Base-by-base conservation (phyloP, 495 filamentous ascomycete genomes). In the Chaetomium fimeti region DNA sequence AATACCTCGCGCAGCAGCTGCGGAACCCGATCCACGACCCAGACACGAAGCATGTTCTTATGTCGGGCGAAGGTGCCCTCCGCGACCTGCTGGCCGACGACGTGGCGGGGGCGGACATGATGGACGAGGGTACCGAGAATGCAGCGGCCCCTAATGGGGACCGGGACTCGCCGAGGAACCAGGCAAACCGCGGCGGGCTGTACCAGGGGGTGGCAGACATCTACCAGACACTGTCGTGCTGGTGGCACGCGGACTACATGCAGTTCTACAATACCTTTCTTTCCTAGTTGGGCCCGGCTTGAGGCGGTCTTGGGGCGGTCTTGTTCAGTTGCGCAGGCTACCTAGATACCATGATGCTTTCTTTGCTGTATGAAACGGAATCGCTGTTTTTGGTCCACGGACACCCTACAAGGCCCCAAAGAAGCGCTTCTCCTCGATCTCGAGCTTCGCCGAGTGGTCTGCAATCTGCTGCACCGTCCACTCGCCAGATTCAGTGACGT, bases 401-500 rank as follows among this genome's bases (percentile, higher is more conserved):
- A 25, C 12, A 28, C n/a, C 1, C n/a, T 72, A 80, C 56, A 80
- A 57, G 11, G 52, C 57, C 15, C 66, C 70, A 60, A 80, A 81
- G 25, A 76, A 59, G 47, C 66, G 68, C 20, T 68, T 59, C 36
- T 68, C 65, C 63, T 78, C 71, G 2, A 49, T 60, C 8, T 61
- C 66, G 3, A 80, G 59, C 71, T 62, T 64, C 15, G 58, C 60
- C 0, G 76, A 77, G 5, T 68, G 67, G 45, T 60, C 32, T 5
- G 60, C 62, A 5, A 79, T 76, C 32, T 79, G 66, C 38, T 74
- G 55, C 29, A 57, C 45, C 3, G 57, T 71, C 73, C 70, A 78
- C 32, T 73, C 62, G 3, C 79, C 79, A 12, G 78, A 68, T 48
- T 90, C 87, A 6, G 82, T 84, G 55, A 87, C 66, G 65, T 86